phyloP scores from a whole-genome alignment of 805 yeast species.

The Yarrowia sp. region DNA sequence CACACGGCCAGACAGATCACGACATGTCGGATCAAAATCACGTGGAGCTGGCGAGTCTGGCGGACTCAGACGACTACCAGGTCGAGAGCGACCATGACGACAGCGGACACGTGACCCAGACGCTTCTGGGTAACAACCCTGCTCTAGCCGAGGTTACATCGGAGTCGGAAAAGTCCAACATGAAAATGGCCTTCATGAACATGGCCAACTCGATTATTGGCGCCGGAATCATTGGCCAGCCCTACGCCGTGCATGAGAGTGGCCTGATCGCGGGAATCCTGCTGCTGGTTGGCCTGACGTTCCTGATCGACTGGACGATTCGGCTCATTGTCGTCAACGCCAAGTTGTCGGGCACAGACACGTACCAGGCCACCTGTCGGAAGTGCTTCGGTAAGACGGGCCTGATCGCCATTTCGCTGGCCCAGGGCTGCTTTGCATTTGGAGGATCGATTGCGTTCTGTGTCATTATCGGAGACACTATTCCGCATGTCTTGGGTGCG shows the following conservation, averaged over 20 bases:
- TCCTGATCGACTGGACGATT: conserved; percentile 85
- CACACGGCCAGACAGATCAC: background rate
- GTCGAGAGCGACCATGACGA: conserved; percentile 14
- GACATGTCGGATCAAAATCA: background rate
- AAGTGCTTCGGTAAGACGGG: conserved; percentile 77
- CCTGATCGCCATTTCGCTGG: conserved; percentile 58
- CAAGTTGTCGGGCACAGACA: conserved; percentile 66
- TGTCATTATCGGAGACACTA: conserved; percentile 90
- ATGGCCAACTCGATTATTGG: conserved; percentile 95
- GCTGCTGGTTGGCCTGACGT: conserved; percentile 56
- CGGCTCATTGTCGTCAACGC: conserved; percentile 75
- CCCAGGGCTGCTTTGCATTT: conserved; percentile 87
- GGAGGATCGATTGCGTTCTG: conserved; percentile 95
- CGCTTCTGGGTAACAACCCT: conserved; percentile 11
- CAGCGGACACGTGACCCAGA: conserved; percentile 1
- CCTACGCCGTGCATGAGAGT: conserved; percentile 77
- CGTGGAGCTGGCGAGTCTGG: conserved; percentile 17
- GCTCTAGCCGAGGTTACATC: conserved; percentile 2
- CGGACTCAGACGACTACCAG: conserved; percentile 7
- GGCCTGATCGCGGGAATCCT: conserved; percentile 76
- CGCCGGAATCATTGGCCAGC: conserved; percentile 94
- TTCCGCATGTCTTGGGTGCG: conserved; percentile 81
- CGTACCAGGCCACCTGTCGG: conserved; percentile 83
- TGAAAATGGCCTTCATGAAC: conserved; percentile 92
- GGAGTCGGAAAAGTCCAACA: conserved; percentile 46